Base-by-base conservation (phyloP, 768 basidiomycete genomes). In the Thelephora aurantiotincta region DNA sequence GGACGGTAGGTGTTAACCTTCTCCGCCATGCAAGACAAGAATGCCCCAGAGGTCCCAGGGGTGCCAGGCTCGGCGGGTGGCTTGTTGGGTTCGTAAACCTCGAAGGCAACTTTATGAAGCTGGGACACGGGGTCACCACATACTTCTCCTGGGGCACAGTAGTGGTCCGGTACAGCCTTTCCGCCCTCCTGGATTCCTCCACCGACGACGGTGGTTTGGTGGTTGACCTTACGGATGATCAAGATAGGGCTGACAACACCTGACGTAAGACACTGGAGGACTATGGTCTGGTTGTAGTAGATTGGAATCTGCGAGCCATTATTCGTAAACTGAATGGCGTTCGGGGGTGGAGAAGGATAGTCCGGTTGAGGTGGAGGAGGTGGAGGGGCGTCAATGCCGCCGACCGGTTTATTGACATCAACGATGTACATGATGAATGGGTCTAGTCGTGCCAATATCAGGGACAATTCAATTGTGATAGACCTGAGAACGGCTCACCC, bases 361-460 rank as follows among this genome's bases (percentile, higher is more conserved):
- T 90, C 91, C 0, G 82, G 78, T 47, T 89, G 84, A 0, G 80
- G 84, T 3, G 87, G 83, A 13, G 86, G 85, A 0, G 84, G 83
- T 3, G 83, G 80, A 5, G 84, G 79, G 30, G 79, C 72, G 55
- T 87, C 84, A 45, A 84, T 78, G 12, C 80, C 80, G 23, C 81
- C 81, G 16, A 77, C 72, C 16, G 89, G 84, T 58, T 83, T 84
- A 66, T 78, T 82, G 52, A 91, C 86, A 62, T 97, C 92, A 52
- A 96, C 92, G 52, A 96, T 91, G 69, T 96, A 98, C 75, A 97
- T 88, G 57, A 97, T 80, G 65, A 96, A 97, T 0, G 91, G 84
- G 65, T 93, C 85, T 86, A 54, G 0, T 36, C 43, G 36, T 38
- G 18, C 35, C 20, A 46, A 48, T 49, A 30, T 49, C 35, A 30